Conservation (phyloP, 345 rosid species). For the Aethionema arabicum region DNA sequence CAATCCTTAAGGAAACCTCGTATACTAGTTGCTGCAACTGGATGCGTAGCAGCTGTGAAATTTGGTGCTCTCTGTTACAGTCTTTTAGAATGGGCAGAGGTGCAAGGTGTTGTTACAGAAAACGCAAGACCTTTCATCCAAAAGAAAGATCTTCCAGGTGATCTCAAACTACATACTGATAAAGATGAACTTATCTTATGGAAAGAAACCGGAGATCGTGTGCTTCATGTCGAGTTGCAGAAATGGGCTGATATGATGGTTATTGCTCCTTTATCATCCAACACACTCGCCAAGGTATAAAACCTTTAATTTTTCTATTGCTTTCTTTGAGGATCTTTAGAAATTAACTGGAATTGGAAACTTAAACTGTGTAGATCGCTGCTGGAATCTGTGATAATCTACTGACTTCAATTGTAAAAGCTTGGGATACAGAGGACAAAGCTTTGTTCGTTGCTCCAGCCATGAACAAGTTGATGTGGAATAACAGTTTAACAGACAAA, state of each 20-base stretch:
- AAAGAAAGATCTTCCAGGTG: constrained; percentile 49
- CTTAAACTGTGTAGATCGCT: constrained; percentile 50
- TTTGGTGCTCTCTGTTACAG: constrained; percentile 56
- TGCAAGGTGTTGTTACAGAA: constrained; percentile 53
- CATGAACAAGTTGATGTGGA: constrained; percentile 72
- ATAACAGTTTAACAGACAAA: constrained; percentile 57
- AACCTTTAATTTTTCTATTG: neutral
- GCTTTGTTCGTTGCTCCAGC: constrained; percentile 62
- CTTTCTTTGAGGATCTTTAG: neutral
- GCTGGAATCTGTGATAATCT: constrained; percentile 67
- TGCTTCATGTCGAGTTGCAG: constrained; percentile 62
- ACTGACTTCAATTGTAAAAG: constrained; percentile 60
- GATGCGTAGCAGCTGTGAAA: constrained; percentile 65
- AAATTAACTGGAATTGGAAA: neutral
- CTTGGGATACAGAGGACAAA: constrained; percentile 60
- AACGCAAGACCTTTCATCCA: constrained; percentile 58
- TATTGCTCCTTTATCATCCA: constrained; percentile 67
- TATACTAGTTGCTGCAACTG: constrained; percentile 61
- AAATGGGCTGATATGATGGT: constrained; percentile 72
- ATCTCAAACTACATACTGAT: constrained; percentile 54
- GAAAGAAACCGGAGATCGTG: constrained; percentile 58
- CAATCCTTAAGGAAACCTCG: constrained; percentile 38
- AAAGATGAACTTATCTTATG: constrained; percentile 64
- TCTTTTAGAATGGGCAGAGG: constrained; percentile 65
- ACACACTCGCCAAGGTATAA: constrained; percentile 70